These are phyloP conservation scores for Dendryphion nanum DNA, from an alignment of 2,329 filamentous ascomycete species.

Conservation along the genomic window DNA sequence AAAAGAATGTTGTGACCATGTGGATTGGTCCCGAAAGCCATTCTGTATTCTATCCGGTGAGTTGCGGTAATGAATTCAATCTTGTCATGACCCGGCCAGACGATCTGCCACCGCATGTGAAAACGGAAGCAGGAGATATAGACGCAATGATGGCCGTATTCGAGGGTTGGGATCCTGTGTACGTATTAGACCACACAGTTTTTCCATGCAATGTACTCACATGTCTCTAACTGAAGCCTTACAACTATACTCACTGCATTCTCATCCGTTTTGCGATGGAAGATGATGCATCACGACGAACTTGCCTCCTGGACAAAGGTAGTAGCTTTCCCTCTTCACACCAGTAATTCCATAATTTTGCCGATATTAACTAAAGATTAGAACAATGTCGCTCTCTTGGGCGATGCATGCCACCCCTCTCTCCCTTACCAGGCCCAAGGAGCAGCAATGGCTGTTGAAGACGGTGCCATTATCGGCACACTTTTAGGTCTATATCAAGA, in stretches of 20 bases:
- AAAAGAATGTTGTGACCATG: constrained; percentile 7
- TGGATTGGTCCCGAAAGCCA: constrained; percentile 55
- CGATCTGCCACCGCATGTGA: constrained; percentile 53
- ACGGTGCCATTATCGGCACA: constrained; percentile 49
- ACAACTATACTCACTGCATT: constrained; percentile 9
- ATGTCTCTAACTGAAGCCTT: constrained; percentile 1
- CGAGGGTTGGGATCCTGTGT: constrained; percentile 61
- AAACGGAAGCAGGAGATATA: constrained; percentile 50
- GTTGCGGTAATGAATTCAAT: constrained; percentile 58
- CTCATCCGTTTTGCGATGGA: constrained; percentile 10
- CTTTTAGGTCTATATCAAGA: constrained; percentile 6
- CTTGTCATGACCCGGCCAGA: constrained; percentile 63
- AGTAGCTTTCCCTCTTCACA: too few relatives aligned
- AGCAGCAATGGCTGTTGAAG: constrained; percentile 64
- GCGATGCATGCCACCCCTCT: constrained; percentile 16
- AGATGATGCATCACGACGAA: constrained; percentile 13
- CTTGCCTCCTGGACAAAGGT: constrained; percentile 12
- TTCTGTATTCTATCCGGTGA: constrained; percentile 59
- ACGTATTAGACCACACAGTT: too few relatives aligned
- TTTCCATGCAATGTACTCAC: too few relatives aligned
- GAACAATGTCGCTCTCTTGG: constrained; percentile 12
- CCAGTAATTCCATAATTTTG: too few relatives aligned
- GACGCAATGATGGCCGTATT: constrained; percentile 62
- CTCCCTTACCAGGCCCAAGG: constrained; percentile 32
- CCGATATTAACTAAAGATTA: too few relatives aligned